Conservation (phyloP, 1,284 basidiomycete species). For the Malassezia caprae region DNA sequence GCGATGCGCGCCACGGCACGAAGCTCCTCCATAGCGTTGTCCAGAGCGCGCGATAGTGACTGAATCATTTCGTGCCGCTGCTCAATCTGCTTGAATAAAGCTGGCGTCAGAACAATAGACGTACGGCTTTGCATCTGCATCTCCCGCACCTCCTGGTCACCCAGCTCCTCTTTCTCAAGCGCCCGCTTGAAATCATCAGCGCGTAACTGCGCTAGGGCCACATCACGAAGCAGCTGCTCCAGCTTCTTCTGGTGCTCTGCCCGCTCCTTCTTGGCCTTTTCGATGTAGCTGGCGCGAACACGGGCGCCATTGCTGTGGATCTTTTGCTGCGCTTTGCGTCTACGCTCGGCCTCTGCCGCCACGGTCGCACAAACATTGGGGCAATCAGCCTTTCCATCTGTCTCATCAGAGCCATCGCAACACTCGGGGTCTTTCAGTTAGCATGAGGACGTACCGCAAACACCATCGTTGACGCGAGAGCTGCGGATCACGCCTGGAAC, state of each 20-base stretch:
- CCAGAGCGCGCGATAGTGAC: not conserved
- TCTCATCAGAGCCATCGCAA: slow-evolving; percentile 95
- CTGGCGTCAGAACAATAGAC: not conserved
- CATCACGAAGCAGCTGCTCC: slow-evolving; percentile 53
- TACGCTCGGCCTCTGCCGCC: slow-evolving; percentile 61
- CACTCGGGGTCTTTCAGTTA: slow-evolving; percentile 66
- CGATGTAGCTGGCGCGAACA: slow-evolving; percentile 76
- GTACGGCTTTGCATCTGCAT: slow-evolving; percentile 12
- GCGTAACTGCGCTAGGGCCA: slow-evolving; percentile 56
- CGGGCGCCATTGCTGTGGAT: slow-evolving; percentile 71
- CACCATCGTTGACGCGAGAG: slow-evolving; percentile 81
- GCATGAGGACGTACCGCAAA: slow-evolving; percentile 62
- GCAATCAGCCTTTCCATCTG: slow-evolving; percentile 55
- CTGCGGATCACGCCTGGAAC: slow-evolving; percentile 67
- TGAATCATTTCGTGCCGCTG: not conserved
- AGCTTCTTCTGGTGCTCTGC: slow-evolving; percentile 31
- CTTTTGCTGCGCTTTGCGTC: slow-evolving; percentile 63
- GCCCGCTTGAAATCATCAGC: slow-evolving; percentile 24
- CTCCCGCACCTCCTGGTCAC: slow-evolving; percentile 12
- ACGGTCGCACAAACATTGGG: slow-evolving; percentile 67
- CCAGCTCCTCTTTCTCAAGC: slow-evolving; percentile 23
- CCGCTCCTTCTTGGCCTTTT: slow-evolving; percentile 54
- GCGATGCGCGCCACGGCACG: slow-evolving; percentile 2
- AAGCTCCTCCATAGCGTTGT: slow-evolving; percentile 3
- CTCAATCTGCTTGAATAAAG: slow-evolving; percentile 8